Conservation (phyloP, 2,329 filamentous ascomycete species). For the Colletotrichum sp. region DNA sequence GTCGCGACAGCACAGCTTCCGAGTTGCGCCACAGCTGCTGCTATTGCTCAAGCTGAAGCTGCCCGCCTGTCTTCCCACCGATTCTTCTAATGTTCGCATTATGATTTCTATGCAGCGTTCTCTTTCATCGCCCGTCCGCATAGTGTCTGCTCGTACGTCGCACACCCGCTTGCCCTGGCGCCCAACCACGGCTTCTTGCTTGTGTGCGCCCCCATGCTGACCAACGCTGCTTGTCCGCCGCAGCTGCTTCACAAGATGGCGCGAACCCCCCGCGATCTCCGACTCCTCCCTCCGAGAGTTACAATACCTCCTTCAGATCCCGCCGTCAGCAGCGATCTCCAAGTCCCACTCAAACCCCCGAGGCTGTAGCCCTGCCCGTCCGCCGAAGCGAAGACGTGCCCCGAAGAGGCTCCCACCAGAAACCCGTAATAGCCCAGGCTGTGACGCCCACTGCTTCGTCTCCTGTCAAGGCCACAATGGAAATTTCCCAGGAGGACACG, state of each 20-base stretch:
- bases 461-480: slow-evolving; percentile 23
- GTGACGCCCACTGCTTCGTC: slow-evolving; percentile 32
- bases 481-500: slow-evolving; percentile 27
- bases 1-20: slow-evolving; percentile 8
- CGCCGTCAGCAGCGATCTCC: slow-evolving; percentile 55
- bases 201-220: slow-evolving; percentile 8
- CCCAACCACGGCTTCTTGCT: background rate
- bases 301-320: slow-evolving; percentile 59
- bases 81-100: slow-evolving; percentile 48
- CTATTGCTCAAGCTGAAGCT: slow-evolving; percentile 31
- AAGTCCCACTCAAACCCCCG: slow-evolving; percentile 57
- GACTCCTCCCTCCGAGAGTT: slow-evolving; percentile 49
- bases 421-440: slow-evolving; percentile 55
- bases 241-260: slow-evolving; percentile 57
- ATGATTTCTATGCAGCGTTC: slow-evolving; percentile 68
- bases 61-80: slow-evolving; percentile 31
- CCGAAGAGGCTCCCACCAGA: slow-evolving; percentile 45
- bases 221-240: slow-evolving; percentile 24
- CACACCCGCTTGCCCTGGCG: slow-evolving; percentile 6
- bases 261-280: slow-evolving; percentile 39
- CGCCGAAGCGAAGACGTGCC: slow-evolving; percentile 51
- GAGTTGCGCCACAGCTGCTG: slow-evolving; percentile 27
- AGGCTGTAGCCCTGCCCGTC: slow-evolving; percentile 44
- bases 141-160: slow-evolving; percentile 65
- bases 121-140: slow-evolving; percentile 66